These are phyloP conservation scores for Fimicolochytrium jonesii DNA, from an alignment of 192 early-diverging fungal genomes.

Conservation along the genomic window DNA sequence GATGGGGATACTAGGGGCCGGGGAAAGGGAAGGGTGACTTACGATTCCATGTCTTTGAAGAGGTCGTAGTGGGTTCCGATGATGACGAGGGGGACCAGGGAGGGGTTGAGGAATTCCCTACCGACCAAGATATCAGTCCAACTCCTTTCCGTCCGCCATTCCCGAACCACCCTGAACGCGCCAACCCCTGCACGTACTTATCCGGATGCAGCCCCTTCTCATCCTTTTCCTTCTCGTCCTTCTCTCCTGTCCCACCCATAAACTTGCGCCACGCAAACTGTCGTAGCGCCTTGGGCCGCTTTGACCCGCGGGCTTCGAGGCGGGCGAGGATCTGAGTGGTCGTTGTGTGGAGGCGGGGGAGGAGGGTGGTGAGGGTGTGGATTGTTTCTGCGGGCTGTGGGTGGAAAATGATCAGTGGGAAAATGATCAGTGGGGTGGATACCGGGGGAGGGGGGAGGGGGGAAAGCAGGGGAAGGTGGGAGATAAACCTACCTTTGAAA, in stretches of 20 bases:
- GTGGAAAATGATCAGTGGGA: too few relatives aligned
- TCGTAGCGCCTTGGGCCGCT: slow-evolving; percentile 43
- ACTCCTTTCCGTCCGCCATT: too few relatives aligned
- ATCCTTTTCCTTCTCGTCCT: not conserved
- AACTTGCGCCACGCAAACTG: slow-evolving; percentile 37
- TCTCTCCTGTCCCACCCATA: slow-evolving; percentile 18
- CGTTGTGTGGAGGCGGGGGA: slow-evolving; percentile 26
- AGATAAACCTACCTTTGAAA: slow-evolving; percentile 37
- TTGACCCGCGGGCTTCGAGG: slow-evolving; percentile 42
- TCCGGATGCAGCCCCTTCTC: not conserved
- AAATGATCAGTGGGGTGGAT: not conserved
- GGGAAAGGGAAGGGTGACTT: not conserved
- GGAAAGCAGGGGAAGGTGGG: not conserved
- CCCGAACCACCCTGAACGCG: not conserved
- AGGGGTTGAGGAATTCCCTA: slow-evolving; percentile 34
- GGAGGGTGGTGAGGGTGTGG: slow-evolving; percentile 28
- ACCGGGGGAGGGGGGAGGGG: not conserved
- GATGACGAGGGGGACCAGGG: slow-evolving; percentile 41
- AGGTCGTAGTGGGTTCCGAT: slow-evolving; percentile 45
- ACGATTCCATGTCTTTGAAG: slow-evolving; percentile 47
- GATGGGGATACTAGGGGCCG: not conserved
- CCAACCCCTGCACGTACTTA: slow-evolving; percentile 1
- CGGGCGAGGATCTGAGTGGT: slow-evolving; percentile 33
- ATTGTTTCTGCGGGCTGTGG: slow-evolving; percentile 30
- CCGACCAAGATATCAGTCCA: not conserved